Conservation (phyloP, 805 yeast species). For the Candida piceae region DNA sequence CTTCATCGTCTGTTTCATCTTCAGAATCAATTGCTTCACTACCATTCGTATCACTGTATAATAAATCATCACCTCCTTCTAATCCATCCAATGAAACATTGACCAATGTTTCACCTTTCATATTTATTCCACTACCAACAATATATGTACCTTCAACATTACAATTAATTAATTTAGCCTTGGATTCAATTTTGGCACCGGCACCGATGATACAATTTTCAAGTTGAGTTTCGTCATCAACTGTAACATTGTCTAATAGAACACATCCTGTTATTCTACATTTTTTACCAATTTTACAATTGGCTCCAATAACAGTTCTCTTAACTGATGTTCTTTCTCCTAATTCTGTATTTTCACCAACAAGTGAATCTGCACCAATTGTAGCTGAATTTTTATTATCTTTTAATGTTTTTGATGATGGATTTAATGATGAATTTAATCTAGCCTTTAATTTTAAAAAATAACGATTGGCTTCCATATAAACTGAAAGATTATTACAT, state of each 20-base stretch:
- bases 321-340: constrained; percentile 86
- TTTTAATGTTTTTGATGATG: constrained; percentile 9
- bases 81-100: constrained; percentile 31
- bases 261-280: constrained; percentile 88
- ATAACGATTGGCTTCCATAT: constrained; percentile 84
- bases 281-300: constrained; percentile 75
- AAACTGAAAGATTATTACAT: constrained; percentile 72
- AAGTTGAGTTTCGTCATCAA: constrained; percentile 72
- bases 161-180: constrained; percentile 69
- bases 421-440: constrained; percentile 23
- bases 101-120: constrained; percentile 37
- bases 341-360: constrained; percentile 61
- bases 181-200: constrained; percentile 56
- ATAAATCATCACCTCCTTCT: constrained; percentile 18
- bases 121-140: constrained; percentile 49
- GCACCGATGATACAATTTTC: constrained; percentile 89
- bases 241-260: constrained; percentile 58
- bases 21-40: constrained; percentile 31
- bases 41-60: constrained; percentile 26
- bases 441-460: constrained; percentile 63
- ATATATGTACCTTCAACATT: constrained; percentile 76
- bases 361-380: constrained; percentile 80
- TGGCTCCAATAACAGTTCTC: constrained; percentile 71
- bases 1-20: constrained; percentile 28
- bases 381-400: constrained; percentile 52